Evolutionary conservation across 306 rosid species (phyloP).

Genomic region (Cucurbita maxima): DNA sequence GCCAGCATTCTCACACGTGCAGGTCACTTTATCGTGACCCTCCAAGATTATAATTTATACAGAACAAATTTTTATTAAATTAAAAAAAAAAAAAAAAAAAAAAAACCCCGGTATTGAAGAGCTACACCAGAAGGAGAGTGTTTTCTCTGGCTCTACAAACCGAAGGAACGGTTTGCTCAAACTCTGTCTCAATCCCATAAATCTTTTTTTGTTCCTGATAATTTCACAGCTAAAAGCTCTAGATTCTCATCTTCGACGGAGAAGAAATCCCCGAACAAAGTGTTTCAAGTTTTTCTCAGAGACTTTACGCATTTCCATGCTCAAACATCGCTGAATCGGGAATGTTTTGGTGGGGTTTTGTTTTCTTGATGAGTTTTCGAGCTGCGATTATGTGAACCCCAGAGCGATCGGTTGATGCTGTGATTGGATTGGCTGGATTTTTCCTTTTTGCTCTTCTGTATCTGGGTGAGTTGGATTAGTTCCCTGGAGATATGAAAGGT

Average conservation of each 20-base stretch:
- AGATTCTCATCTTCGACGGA: constrained; percentile 45
- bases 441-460: constrained; percentile 2
- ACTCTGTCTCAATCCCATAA: constrained; percentile 29
- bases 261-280: background rate
- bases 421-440: constrained; percentile 36
- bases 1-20: background rate
- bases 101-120: background rate
- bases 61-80: background rate
- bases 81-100: background rate
- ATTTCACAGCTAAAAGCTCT: background rate
- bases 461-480: constrained; percentile 32
- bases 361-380: constrained; percentile 26
- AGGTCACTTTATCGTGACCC: background rate
- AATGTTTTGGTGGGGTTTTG: constrained; percentile 18
- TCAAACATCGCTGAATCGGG: constrained; percentile 52
- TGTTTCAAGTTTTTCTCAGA: constrained; percentile 3
- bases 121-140: constrained; percentile 4
- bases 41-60: background rate
- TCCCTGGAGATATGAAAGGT: constrained; percentile 54
- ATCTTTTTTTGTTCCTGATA: background rate
- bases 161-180: constrained; percentile 36
- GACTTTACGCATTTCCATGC: constrained; percentile 12
- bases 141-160: constrained; percentile 26
- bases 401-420: constrained; percentile 53
- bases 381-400: constrained; percentile 48